Base-by-base conservation (phyloP, 768 basidiomycete species). In the Mycena galopus region DNA sequence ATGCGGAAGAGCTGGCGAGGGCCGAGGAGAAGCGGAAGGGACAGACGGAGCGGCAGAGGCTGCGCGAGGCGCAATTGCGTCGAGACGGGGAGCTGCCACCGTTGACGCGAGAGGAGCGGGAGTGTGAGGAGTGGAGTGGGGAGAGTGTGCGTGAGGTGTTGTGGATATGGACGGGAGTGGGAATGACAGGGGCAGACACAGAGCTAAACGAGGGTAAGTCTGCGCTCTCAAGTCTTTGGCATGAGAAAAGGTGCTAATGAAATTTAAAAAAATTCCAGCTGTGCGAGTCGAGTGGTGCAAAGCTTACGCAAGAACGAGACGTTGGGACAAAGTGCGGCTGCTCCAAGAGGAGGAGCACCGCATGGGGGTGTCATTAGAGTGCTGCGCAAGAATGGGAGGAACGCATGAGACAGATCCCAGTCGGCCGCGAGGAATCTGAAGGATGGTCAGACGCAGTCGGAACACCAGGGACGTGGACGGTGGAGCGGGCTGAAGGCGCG, bases 201-300 rank as follows among this genome's bases (percentile, higher is more conserved):
- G 55, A 64, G 14, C 23, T 73, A 2, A 55, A 73, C 21, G 63
- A 68, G 9, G 61, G 72, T 74, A 50, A 21, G 64, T 8, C 25
- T 0, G 19, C 50, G 1, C n/a, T 57, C 0, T 7, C 3, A 27
- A 7, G 1, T 12, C 9, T 19, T 29, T 12, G 14, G 19, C n/a
- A n/a, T n/a, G n/a, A n/a, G n/a, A n/a, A n/a, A n/a, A 27, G 17
- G 19, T 19, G 42, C 1, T 12, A 42, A 6, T 42, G 1, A 17
- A 37, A 32, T 23, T 53, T 2, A 29, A 14, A 7, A 23, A 2
- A 1, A 19, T 55, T 21, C 0, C 17, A 77, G 76, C 72, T 0
- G 29, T 76, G 16, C 66, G 39, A 6, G 64, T 77, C 4, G 76
- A 77, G 33, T 77, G 72, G 70, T 57, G 37, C 16, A 66, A 73